These are phyloP conservation scores for Nothophaeocryptopus gaeumannii DNA, from an alignment of 2,329 filamentous ascomycete genomes.

Conservation along the genomic window DNA sequence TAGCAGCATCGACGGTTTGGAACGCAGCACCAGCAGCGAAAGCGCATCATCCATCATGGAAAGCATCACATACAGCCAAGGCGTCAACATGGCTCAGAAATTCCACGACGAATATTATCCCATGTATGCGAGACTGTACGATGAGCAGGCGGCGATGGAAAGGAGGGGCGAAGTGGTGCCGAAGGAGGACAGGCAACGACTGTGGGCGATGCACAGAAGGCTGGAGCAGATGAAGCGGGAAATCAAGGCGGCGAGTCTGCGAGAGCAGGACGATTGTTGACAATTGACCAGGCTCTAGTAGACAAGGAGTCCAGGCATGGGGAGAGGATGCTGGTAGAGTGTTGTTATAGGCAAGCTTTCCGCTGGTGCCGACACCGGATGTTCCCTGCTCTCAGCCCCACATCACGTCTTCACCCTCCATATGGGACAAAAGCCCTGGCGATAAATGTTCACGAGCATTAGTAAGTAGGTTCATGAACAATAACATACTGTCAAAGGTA, in stretches of 20 bases:
- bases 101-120: constrained; percentile 58
- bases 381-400: too few relatives aligned
- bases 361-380: too few relatives aligned
- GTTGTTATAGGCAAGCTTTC: too few relatives aligned
- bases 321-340: too few relatives aligned
- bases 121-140: constrained; percentile 57
- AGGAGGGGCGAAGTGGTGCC: constrained; percentile 30
- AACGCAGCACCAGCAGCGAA: constrained; percentile 25
- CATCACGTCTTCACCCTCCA: too few relatives aligned
- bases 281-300: background rate
- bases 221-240: constrained; percentile 58
- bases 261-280: constrained; percentile 18
- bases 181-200: constrained; percentile 48
- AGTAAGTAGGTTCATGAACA: too few relatives aligned
- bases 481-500: too few relatives aligned
- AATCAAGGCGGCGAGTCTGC: constrained; percentile 43
- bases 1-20: constrained; percentile 18
- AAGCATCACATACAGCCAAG: constrained; percentile 41
- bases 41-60: constrained; percentile 25
- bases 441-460: too few relatives aligned
- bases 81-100: constrained; percentile 45
- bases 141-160: constrained; percentile 41
- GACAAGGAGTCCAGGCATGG: too few relatives aligned
- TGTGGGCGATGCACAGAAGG: constrained; percentile 54
- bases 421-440: too few relatives aligned